phyloP scores from a whole-genome alignment of 257 asterid genomes.

The Fraxinus excelsior region DNA sequence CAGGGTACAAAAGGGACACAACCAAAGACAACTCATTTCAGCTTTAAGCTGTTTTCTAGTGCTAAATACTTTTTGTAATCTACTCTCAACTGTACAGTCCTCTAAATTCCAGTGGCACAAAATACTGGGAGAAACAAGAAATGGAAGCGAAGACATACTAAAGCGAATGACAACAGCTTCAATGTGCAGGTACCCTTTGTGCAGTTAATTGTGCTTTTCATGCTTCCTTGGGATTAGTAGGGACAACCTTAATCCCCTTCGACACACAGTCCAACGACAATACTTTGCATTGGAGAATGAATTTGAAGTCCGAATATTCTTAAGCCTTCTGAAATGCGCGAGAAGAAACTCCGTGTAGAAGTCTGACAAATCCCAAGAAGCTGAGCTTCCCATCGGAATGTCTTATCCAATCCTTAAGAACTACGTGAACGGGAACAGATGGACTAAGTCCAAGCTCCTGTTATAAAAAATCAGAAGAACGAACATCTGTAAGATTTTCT shows the following conservation, averaged over 20 bases:
- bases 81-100: conserved; percentile 61
- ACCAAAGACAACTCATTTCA: conserved; percentile 35
- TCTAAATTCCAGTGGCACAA: conserved; percentile 23
- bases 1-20: conserved; percentile 22
- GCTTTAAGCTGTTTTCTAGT: conserved; percentile 24
- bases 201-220: conserved; percentile 1
- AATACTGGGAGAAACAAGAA: conserved; percentile 19
- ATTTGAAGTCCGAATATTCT: conserved; percentile 1
- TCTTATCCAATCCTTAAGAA: conserved; percentile 91
- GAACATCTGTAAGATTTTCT: neutral
- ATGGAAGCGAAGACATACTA: neutral
- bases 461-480: neutral
- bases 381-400: conserved; percentile 94
- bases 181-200: conserved; percentile 17
- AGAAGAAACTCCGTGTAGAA: conserved; percentile 79
- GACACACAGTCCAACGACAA: neutral
- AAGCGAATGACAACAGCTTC: neutral
- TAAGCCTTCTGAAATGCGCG: conserved; percentile 72
- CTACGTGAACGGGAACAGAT: conserved; percentile 88
- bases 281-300: conserved; percentile 1
- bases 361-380: conserved; percentile 86
- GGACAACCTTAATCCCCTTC: neutral
- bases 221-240: conserved; percentile 1
- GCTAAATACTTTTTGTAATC: conserved; percentile 37
- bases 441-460: conserved; percentile 92